Conservation (phyloP, 106 monocot species). For the Dioscorea alata region DNA sequence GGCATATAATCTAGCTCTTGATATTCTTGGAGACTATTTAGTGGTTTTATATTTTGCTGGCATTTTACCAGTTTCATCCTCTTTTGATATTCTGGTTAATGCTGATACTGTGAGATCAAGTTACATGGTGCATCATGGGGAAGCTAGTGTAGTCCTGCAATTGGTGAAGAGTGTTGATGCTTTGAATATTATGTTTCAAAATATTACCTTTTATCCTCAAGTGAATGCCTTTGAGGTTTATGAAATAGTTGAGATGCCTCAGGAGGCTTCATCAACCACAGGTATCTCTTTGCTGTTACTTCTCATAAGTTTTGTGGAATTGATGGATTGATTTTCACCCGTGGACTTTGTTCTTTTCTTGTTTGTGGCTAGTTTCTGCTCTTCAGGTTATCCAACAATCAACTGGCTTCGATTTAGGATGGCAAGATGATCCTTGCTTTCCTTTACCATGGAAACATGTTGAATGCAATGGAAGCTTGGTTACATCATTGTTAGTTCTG, state of each 20-base stretch:
- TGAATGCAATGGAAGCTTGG: constrained; percentile 27
- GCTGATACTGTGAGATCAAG: constrained; percentile 11
- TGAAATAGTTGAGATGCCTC: constrained; percentile 26
- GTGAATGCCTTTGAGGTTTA: constrained; percentile 52
- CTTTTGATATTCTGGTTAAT: constrained; percentile 42
- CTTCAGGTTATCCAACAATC: constrained; percentile 46
- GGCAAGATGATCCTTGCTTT: constrained; percentile 51
- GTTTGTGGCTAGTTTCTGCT: constrained; percentile 30
- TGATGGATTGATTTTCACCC: neutral
- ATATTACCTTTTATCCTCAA: constrained; percentile 46
- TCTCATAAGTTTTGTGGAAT: neutral
- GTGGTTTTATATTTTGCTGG: constrained; percentile 43
- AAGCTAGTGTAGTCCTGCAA: constrained; percentile 23
- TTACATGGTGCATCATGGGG: constrained; percentile 21
- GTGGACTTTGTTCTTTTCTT: neutral
- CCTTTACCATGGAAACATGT: constrained; percentile 42
- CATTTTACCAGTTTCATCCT: constrained; percentile 31
- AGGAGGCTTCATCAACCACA: constrained; percentile 30
- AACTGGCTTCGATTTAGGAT: constrained; percentile 43
- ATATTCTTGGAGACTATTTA: constrained; percentile 21
- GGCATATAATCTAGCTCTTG: constrained; percentile 28
- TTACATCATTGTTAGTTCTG: constrained; percentile 39
- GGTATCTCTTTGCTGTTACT: constrained; percentile 1
- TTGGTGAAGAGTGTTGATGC: constrained; percentile 11
- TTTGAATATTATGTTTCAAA: constrained; percentile 25